Conservation (phyloP, 2,329 filamentous ascomycete genomes). For the Fusarium temperatum region DNA sequence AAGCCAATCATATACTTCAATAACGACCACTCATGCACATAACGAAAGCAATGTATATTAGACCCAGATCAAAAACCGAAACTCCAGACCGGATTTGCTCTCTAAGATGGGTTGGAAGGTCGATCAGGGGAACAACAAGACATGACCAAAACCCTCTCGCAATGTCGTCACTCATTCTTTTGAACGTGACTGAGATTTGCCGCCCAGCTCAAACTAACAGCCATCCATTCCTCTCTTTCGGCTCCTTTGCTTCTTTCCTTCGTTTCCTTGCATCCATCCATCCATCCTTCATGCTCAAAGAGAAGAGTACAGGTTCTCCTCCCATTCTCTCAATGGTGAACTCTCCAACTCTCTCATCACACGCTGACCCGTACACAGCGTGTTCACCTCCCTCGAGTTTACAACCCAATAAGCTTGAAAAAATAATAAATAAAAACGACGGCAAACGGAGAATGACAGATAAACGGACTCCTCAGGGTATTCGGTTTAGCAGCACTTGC, state of each 20-base stretch:
- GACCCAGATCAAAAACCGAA: constrained; percentile 55
- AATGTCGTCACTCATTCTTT: constrained; percentile 31
- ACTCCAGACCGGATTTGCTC: constrained; percentile 59
- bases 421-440: constrained; percentile 35
- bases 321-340: constrained; percentile 18
- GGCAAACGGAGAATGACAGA: constrained; percentile 35
- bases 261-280: constrained; percentile 9
- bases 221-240: constrained; percentile 27
- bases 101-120: constrained; percentile 46
- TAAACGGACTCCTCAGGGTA: constrained; percentile 24
- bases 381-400: constrained; percentile 18
- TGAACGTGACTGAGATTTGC: constrained; percentile 34
- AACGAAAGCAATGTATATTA: constrained; percentile 53
- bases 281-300: not conserved
- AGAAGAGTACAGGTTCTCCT: constrained; percentile 5
- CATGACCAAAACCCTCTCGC: constrained; percentile 39
- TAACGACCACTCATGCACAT: constrained; percentile 28
- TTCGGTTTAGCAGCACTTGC: constrained; percentile 78
- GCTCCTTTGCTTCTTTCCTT: constrained; percentile 22
- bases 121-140: constrained; percentile 36
- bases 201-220: constrained; percentile 27
- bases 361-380: constrained; percentile 27
- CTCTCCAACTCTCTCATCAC: constrained; percentile 32
- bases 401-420: constrained; percentile 41
- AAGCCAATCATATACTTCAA: constrained; percentile 13